phyloP scores from a whole-genome alignment of 495 filamentous ascomycete genomes.

The Cryomyces antarcticus region DNA sequence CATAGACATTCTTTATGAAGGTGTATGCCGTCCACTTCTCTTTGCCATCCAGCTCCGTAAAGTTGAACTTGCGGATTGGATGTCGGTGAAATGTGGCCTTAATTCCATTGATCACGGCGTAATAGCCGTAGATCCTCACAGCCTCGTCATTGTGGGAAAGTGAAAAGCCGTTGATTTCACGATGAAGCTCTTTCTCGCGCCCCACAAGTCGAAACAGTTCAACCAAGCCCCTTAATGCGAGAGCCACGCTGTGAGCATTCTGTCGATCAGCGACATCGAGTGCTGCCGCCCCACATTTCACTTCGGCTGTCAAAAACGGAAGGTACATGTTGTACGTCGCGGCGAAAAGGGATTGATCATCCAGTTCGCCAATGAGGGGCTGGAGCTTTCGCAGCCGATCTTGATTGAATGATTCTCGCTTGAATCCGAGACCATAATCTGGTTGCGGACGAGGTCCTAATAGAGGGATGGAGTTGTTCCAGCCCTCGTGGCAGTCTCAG shows the following conservation, averaged over 20 bases:
- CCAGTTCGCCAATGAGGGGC: constrained; percentile 17
- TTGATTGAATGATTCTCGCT: constrained; percentile 20
- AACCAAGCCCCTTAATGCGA: constrained; percentile 3
- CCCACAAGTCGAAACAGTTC: constrained; percentile 4
- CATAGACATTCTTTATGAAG: constrained; percentile 11
- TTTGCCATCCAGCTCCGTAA: constrained; percentile 2
- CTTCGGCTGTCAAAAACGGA: constrained; percentile 8
- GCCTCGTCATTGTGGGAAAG: constrained; percentile 24
- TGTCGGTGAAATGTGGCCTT: constrained; percentile 7
- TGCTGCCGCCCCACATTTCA: constrained; percentile 7
- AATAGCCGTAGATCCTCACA: constrained; percentile 18
- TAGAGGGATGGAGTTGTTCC: constrained; percentile 7
- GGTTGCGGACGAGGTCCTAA: constrained; percentile 11
- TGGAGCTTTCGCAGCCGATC: constrained; percentile 22
- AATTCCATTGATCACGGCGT: constrained; percentile 8
- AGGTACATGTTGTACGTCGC: constrained; percentile 10
- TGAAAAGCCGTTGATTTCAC: constrained; percentile 25
- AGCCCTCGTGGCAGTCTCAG: constrained; percentile 9
- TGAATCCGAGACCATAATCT: constrained; percentile 17
- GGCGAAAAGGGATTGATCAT: constrained; percentile 3
- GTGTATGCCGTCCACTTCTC: constrained; percentile 11
- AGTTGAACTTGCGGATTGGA: constrained; percentile 4
- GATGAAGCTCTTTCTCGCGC: constrained; percentile 20
- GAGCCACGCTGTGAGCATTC: constrained; percentile 6
- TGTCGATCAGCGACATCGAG: constrained; percentile 11